Evolutionary conservation across 2,329 filamentous ascomycete species (phyloP).

Genomic region (Leptographium procerum): DNA sequence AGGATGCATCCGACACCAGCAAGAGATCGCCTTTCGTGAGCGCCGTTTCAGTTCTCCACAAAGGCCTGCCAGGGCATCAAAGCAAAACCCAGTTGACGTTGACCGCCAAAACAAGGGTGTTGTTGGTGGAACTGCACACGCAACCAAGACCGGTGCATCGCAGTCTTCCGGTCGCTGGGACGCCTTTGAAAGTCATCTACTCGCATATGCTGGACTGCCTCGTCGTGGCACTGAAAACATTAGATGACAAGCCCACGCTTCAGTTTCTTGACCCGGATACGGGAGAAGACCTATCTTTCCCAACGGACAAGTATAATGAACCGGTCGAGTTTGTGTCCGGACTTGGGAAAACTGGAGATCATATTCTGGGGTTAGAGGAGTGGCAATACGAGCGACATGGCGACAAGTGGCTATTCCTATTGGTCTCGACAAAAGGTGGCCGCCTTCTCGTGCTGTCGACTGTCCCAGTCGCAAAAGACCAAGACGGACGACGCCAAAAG

Average conservation of each 20-base stretch:
- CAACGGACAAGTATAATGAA: slow-evolving; percentile 29
- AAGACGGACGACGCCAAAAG: slow-evolving; percentile 15
- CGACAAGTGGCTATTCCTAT: slow-evolving; percentile 50
- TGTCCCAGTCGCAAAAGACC: slow-evolving; percentile 16
- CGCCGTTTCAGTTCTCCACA: slow-evolving; percentile 31
- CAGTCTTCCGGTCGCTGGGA: slow-evolving; percentile 33
- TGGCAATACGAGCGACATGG: slow-evolving; percentile 49
- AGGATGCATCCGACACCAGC: slow-evolving; percentile 35
- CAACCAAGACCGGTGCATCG: slow-evolving; percentile 36
- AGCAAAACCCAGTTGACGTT: slow-evolving; percentile 35
- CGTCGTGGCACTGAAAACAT: slow-evolving; percentile 36
- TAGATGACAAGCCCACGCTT: slow-evolving; percentile 33
- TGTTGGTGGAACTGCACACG: slow-evolving; percentile 40
- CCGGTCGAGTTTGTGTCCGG: slow-evolving; percentile 39
- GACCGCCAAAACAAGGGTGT: slow-evolving; percentile 35
- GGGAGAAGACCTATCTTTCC: slow-evolving; percentile 37
- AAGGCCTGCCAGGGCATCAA: slow-evolving; percentile 25
- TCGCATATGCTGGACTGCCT: slow-evolving; percentile 40
- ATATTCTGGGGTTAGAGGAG: slow-evolving; percentile 48
- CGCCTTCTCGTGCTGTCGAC: slow-evolving; percentile 45
- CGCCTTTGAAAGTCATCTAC: slow-evolving; percentile 42
- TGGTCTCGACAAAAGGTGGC: slow-evolving; percentile 46
- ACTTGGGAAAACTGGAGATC: slow-evolving; percentile 45
- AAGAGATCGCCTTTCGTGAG: slow-evolving; percentile 36
- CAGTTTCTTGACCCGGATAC: slow-evolving; percentile 46